Evolutionary conservation across 1,284 basidiomycete species (phyloP).

Genomic region (Pseudozyma tsukubaensis): DNA sequence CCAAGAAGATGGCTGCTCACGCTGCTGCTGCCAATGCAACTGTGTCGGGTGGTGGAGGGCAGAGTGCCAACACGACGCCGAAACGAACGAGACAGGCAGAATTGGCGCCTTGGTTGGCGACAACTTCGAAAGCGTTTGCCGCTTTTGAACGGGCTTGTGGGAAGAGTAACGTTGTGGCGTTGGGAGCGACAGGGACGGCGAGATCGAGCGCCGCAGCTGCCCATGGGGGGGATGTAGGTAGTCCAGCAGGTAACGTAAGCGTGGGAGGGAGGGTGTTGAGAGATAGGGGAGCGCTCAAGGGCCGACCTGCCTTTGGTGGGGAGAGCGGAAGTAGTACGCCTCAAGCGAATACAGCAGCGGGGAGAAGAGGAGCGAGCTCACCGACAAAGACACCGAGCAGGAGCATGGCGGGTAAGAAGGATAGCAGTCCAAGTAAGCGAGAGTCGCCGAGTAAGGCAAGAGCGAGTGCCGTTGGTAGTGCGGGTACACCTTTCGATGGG

Average conservation of each 20-base stretch:
- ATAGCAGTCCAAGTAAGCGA: constrained; percentile 19
- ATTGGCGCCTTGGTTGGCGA: constrained; percentile 44
- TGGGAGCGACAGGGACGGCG: constrained; percentile 10
- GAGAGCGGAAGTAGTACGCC: not conserved
- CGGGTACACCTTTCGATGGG: not conserved
- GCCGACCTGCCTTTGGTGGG: constrained; percentile 6
- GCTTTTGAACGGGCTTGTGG: constrained; percentile 56
- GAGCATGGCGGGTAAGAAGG: constrained; percentile 6
- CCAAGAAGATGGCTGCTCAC: constrained; percentile 53
- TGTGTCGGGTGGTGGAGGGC: not conserved
- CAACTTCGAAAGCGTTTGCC: constrained; percentile 52
- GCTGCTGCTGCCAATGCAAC: constrained; percentile 18
- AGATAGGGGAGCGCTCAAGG: constrained; percentile 19
- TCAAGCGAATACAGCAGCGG: constrained; percentile 1
- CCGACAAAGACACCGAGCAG: constrained; percentile 23
- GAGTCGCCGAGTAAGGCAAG: constrained; percentile 21
- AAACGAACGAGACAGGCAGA: constrained; percentile 45
- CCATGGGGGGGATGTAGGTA: constrained; percentile 5
- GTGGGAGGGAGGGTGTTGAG: constrained; percentile 29
- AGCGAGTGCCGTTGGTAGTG: not conserved
- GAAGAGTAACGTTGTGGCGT: constrained; percentile 21
- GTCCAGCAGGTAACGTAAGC: constrained; percentile 6
- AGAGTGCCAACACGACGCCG: constrained; percentile 31
- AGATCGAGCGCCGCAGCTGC: constrained; percentile 4
- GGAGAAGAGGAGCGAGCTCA: constrained; percentile 11